Evolutionary conservation across 441 rosid species (phyloP).

Genomic region (Jatropha multifida): DNA sequence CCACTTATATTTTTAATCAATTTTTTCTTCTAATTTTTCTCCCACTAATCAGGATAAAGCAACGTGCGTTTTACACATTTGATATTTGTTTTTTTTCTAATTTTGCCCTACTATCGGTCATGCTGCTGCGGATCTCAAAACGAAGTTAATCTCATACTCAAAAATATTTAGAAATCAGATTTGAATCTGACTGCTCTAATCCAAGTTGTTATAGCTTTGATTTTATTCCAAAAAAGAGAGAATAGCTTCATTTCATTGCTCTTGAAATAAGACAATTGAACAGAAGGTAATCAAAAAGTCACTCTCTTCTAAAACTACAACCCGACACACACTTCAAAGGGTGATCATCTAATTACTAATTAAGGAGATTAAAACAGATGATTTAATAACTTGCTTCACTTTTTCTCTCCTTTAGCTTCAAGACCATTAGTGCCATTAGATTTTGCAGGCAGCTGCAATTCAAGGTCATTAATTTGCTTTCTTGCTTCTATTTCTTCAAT

Average conservation of each 20-base stretch:
- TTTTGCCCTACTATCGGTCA: too few relatives aligned
- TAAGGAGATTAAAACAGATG: neutral
- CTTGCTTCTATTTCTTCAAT: constrained; percentile 25
- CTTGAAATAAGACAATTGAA: neutral
- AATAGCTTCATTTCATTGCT: neutral
- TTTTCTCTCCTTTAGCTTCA: neutral
- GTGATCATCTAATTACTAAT: too few relatives aligned
- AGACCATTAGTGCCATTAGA: neutral
- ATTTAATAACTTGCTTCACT: neutral
- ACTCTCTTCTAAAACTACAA: neutral
- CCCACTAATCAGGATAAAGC: too few relatives aligned
- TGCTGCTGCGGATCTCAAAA: too few relatives aligned
- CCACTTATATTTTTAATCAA: neutral
- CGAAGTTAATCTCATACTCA: too few relatives aligned
- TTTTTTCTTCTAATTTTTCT: neutral
- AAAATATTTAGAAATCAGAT: too few relatives aligned
- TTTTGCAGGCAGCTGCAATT: constrained; percentile 24
- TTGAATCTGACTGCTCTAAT: too few relatives aligned
- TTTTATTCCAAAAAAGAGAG: too few relatives aligned
- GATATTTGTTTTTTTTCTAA: too few relatives aligned
- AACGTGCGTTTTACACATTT: too few relatives aligned
- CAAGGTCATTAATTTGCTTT: constrained; percentile 28
- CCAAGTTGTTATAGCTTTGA: too few relatives aligned
- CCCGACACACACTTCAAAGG: neutral
- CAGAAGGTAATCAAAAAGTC: neutral